Evolutionary conservation across 257 asterid genomes (phyloP).

Genomic region (Solanum bukasovii): DNA sequence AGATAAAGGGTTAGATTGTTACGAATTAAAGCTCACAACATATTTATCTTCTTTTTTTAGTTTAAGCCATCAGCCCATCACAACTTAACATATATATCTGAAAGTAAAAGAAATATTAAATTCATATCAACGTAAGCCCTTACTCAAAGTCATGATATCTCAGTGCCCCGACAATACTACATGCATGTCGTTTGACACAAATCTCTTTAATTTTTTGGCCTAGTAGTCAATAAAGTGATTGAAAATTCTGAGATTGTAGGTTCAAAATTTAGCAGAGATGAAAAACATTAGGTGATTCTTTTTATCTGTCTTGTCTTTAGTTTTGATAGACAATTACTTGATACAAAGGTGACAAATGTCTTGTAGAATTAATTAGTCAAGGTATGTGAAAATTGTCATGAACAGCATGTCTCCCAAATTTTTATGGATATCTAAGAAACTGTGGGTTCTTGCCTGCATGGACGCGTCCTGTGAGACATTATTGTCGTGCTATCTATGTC

Average conservation of each 20-base stretch:
- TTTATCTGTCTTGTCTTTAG: no score
- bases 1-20: neutral
- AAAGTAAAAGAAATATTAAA: neutral
- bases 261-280: no score
- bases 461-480: neutral
- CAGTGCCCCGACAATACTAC: neutral
- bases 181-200: neutral
- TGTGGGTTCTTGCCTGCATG: neutral
- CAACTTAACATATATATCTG: no score
- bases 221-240: no score
- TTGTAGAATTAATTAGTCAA: no score
- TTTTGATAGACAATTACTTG: neutral
- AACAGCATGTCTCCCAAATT: neutral
- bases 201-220: neutral
- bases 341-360: neutral
- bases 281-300: neutral
- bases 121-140: neutral
- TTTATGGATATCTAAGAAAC: neutral
- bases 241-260: no score
- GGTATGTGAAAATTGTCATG: neutral
- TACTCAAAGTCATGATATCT: neutral
- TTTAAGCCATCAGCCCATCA: no score
- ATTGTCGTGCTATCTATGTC: neutral
- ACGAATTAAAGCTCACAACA: neutral
- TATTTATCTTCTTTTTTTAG: neutral